phyloP scores from a whole-genome alignment of 1,284 basidiomycete species.

The Termitomyces sp. region DNA sequence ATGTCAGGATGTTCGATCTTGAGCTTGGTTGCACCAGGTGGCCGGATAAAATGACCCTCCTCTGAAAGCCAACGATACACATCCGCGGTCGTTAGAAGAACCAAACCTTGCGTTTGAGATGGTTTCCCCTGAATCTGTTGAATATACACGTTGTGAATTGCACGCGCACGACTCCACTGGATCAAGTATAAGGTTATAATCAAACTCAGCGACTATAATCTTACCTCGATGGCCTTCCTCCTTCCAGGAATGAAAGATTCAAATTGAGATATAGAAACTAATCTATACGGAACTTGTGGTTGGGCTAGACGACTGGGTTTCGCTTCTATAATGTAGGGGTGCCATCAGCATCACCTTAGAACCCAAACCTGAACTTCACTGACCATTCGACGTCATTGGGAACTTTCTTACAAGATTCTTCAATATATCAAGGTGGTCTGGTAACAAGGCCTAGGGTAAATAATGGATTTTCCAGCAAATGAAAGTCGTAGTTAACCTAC shows the following conservation, averaged over 20 bases:
- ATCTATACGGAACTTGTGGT: constrained; percentile 43
- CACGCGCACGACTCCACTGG: constrained; percentile 60
- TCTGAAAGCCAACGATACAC: constrained; percentile 57
- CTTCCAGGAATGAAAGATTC: constrained; percentile 47
- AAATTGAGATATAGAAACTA: constrained; percentile 45
- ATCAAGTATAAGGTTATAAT: constrained; percentile 1
- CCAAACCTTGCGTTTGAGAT: constrained; percentile 16
- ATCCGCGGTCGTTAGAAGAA: constrained; percentile 45
- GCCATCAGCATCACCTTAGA: not conserved
- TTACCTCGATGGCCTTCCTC: constrained; percentile 66
- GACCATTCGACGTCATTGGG: constrained; percentile 59
- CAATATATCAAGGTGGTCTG: constrained; percentile 40
- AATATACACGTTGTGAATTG: constrained; percentile 42
- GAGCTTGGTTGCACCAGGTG: constrained; percentile 9
- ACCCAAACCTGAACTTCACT: constrained; percentile 3
- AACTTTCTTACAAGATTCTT: constrained; percentile 42
- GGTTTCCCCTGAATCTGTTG: constrained; percentile 16
- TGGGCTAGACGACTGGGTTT: constrained; percentile 30
- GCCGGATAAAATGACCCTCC: constrained; percentile 42
- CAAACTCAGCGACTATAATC: constrained; percentile 18
- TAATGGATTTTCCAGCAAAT: not conserved
- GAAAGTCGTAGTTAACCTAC: not conserved
- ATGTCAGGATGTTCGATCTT: constrained; percentile 6
- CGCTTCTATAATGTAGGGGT: constrained; percentile 26
- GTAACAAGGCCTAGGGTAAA: not conserved